Conservation (phyloP, 768 basidiomycete genomes). For the Lyophyllum semitale region DNA sequence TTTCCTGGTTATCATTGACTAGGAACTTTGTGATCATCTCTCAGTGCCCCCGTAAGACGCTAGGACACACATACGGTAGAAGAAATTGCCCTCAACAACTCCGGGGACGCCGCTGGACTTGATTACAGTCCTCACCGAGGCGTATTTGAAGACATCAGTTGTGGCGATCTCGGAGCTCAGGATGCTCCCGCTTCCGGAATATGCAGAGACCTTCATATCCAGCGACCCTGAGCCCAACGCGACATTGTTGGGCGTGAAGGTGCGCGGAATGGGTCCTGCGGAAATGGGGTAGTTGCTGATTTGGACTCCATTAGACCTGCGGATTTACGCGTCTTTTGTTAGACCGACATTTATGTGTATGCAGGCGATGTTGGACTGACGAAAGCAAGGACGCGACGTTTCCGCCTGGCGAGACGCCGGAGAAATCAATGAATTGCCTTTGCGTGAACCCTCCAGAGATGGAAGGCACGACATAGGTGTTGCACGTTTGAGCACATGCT, state of each 20-base stretch:
- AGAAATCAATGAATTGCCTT: slow-evolving; percentile 28
- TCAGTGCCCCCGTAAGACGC: neutral
- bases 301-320: slow-evolving; percentile 25
- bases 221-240: slow-evolving; percentile 31
- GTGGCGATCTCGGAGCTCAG: slow-evolving; percentile 32
- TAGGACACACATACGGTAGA: slow-evolving; percentile 27
- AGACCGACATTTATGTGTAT: neutral
- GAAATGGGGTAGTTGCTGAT: slow-evolving; percentile 28
- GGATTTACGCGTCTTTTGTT: neutral
- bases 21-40: neutral
- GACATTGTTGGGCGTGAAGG: slow-evolving; percentile 30
- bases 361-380: slow-evolving; percentile 11
- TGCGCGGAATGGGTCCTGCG: slow-evolving; percentile 22
- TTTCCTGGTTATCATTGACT: slow-evolving; percentile 34
- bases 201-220: slow-evolving; percentile 33
- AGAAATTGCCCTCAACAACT: slow-evolving; percentile 38
- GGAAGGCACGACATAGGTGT: slow-evolving; percentile 27
- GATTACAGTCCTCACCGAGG: slow-evolving; percentile 33
- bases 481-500: slow-evolving; percentile 20
- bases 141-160: slow-evolving; percentile 29
- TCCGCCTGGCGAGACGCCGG: slow-evolving; percentile 19
- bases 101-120: slow-evolving; percentile 35
- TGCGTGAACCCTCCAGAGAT: slow-evolving; percentile 30
- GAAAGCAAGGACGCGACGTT: slow-evolving; percentile 24
- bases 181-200: slow-evolving; percentile 28